These are phyloP conservation scores for Penicillium subrubescens DNA, from an alignment of 495 filamentous ascomycete species.

Conservation along the genomic window DNA sequence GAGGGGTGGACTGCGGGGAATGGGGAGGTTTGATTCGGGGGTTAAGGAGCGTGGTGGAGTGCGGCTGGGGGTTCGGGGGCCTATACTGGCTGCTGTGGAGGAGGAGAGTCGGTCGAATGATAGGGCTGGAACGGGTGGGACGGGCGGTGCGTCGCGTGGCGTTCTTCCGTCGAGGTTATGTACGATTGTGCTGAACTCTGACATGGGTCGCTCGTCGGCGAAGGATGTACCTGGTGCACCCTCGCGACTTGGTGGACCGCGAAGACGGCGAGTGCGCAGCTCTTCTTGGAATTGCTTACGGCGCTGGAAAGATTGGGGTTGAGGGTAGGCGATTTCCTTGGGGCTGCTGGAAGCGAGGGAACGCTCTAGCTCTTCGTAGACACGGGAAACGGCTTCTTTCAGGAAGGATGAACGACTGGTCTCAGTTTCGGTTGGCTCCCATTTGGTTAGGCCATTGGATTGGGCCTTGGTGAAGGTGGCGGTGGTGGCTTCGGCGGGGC, in stretches of 20 bases:
- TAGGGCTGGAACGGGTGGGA: constrained; percentile 24
- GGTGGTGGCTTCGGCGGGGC: constrained; percentile 44
- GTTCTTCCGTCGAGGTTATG: constrained; percentile 30
- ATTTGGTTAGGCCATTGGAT: constrained; percentile 56
- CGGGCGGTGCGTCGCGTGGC: constrained; percentile 4
- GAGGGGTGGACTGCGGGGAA: constrained; percentile 8
- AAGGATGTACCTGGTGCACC: constrained; percentile 30
- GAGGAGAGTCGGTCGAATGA: constrained; percentile 16
- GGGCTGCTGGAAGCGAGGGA: constrained; percentile 14
- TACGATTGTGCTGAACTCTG: constrained; percentile 44
- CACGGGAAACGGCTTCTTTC: constrained; percentile 60
- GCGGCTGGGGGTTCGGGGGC: constrained; percentile 17
- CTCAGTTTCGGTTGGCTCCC: constrained; percentile 50
- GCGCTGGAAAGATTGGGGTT: constrained; percentile 34
- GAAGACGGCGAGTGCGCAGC: constrained; percentile 38
- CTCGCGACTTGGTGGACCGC: constrained; percentile 30
- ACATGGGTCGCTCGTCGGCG: constrained; percentile 50
- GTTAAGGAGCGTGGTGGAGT: not conserved
- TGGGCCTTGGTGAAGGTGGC: constrained; percentile 55
- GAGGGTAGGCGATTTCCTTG: constrained; percentile 13
- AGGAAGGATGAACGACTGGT: constrained; percentile 60
- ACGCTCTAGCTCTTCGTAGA: constrained; percentile 57
- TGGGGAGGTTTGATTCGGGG: constrained; percentile 6
- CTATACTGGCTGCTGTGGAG: constrained; percentile 12
- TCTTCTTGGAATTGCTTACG: constrained; percentile 33